phyloP scores from a whole-genome alignment of 306 rosid species.

The Senna tora region DNA sequence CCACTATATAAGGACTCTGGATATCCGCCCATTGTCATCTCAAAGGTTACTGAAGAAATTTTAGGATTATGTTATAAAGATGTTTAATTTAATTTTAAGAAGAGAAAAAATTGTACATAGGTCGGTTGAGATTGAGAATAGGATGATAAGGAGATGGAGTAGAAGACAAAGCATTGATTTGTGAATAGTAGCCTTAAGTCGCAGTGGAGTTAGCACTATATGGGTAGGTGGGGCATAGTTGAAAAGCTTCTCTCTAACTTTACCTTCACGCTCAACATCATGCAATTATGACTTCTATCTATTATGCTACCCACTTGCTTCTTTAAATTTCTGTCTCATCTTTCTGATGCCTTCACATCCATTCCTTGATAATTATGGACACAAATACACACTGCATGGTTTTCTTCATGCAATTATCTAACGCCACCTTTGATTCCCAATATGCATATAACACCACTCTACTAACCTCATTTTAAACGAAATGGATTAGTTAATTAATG shows the following conservation, averaged over 20 bases:
- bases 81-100: not conserved
- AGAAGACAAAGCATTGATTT: constrained; percentile 21
- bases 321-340: constrained; percentile 34
- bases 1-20: too few relatives aligned
- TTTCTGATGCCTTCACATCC: constrained; percentile 34
- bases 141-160: constrained; percentile 21
- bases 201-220: constrained; percentile 36
- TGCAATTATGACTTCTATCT: constrained; percentile 39
- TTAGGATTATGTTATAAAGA: constrained; percentile 19
- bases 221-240: constrained; percentile 44
- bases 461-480: constrained; percentile 20
- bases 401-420: constrained; percentile 45
- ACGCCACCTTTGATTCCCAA: constrained; percentile 47
- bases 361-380: constrained; percentile 32
- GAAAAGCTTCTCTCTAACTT: constrained; percentile 44
- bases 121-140: constrained; percentile 12
- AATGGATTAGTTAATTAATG: constrained; percentile 17
- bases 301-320: constrained; percentile 49
- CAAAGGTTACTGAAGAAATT: not conserved
- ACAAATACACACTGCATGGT: constrained; percentile 40
- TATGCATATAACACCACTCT: constrained; percentile 14
- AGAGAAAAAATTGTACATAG: not conserved
- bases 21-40: too few relatives aligned
- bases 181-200: constrained; percentile 17
- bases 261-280: constrained; percentile 44